These are phyloP conservation scores for Entomortierella chlamydospora DNA, from an alignment of 192 early-diverging fungal species.

Conservation along the genomic window DNA sequence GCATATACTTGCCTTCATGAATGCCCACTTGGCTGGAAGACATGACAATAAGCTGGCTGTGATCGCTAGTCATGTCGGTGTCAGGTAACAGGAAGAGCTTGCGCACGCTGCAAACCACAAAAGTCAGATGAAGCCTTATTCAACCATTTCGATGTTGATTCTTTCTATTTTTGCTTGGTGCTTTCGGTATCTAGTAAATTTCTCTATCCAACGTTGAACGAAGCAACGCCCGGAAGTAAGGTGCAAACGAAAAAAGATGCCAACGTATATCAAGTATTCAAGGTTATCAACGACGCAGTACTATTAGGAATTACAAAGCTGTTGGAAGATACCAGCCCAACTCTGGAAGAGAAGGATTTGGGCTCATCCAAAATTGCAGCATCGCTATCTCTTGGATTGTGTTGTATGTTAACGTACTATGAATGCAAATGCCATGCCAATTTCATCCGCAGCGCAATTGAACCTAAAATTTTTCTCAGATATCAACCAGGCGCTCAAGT, in stretches of 20 bases:
- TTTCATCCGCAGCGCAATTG: background rate
- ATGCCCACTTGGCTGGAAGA: conserved; percentile 91
- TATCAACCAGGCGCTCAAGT: conserved; percentile 72
- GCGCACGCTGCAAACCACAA: too few species aligned
- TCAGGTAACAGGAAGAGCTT: conserved; percentile 39
- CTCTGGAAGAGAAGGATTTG: conserved; percentile 40
- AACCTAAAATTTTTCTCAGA: conserved; percentile 59
- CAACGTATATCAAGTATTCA: conserved; percentile 69
- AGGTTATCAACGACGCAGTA: conserved; percentile 64
- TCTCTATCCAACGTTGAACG: conserved; percentile 62
- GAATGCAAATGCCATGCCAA: too few species aligned
- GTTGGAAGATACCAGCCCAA: conserved; percentile 46
- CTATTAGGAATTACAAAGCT: conserved; percentile 52
- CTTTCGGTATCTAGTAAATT: too few species aligned
- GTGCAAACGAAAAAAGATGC: conserved; percentile 56
- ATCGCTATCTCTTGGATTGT: conserved; percentile 69
- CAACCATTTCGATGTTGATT: too few species aligned
- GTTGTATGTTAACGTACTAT: too few species aligned
- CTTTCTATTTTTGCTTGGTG: too few species aligned
- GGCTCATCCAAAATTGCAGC: conserved; percentile 69
- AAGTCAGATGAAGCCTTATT: too few species aligned
- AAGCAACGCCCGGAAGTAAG: conserved; percentile 20
- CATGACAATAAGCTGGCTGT: conserved; percentile 91
- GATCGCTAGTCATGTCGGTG: conserved; percentile 76
- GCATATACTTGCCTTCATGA: conserved; percentile 88